Conservation (phyloP, 1,284 basidiomycete genomes). For the Malassezia slooffiae region DNA sequence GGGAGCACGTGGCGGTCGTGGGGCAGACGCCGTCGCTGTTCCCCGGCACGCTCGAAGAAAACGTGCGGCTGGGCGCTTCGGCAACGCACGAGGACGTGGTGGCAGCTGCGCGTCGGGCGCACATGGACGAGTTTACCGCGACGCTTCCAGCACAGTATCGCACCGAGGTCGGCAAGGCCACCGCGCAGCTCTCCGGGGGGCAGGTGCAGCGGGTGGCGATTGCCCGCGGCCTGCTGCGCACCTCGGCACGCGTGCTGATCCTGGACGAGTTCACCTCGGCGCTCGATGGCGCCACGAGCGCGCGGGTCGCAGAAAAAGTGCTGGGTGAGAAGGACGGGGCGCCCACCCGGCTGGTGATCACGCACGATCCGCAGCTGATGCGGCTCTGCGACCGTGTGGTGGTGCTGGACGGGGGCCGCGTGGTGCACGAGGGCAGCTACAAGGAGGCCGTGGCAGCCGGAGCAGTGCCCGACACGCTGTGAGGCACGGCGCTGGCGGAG, state of each 20-base stretch:
- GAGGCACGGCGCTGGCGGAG: too few relatives aligned
- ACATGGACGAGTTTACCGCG: conserved; percentile 76
- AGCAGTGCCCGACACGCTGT: too few relatives aligned
- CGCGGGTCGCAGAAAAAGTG: conserved; percentile 51
- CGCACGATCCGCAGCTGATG: conserved; percentile 87
- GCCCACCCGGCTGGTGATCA: conserved; percentile 60
- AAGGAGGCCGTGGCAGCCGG: conserved; percentile 53
- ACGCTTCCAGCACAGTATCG: conserved; percentile 71
- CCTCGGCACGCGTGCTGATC: conserved; percentile 63
- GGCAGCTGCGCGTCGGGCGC: conserved; percentile 62
- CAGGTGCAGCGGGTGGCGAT: conserved; percentile 88
- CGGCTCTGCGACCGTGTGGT: conserved; percentile 77
- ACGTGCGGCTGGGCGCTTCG: conserved; percentile 29
- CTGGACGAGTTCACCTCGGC: conserved; percentile 90
- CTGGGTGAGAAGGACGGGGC: neutral
- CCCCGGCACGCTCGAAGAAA: conserved; percentile 27
- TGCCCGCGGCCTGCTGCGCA: conserved; percentile 69
- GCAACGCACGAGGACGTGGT: conserved; percentile 52
- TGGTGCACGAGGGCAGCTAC: conserved; percentile 70
- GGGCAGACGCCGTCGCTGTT: conserved; percentile 31
- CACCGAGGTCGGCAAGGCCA: conserved; percentile 77
- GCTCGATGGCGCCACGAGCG: conserved; percentile 53
- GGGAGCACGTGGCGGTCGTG: conserved; percentile 35
- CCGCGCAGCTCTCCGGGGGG: conserved; percentile 75
- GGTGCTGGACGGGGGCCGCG: conserved; percentile 63